These are phyloP conservation scores for Lumnitzera racemosa DNA, from an alignment of 345 rosid genomes.

Conservation along the genomic window DNA sequence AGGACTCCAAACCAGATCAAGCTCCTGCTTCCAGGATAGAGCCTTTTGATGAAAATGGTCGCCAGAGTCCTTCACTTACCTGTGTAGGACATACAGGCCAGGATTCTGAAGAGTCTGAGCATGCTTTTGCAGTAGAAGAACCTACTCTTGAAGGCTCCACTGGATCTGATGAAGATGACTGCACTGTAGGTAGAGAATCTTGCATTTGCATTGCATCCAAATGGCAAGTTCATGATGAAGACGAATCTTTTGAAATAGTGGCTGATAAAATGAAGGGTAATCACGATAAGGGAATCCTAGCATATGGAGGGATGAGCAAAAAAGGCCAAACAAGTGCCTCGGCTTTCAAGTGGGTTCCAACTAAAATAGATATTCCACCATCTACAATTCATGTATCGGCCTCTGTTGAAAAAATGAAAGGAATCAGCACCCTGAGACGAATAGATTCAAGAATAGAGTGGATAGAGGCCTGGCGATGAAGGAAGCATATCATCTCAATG, in stretches of 20 bases:
- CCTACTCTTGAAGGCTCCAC: slow-evolving; percentile 4
- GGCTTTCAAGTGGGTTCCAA: slow-evolving; percentile 13
- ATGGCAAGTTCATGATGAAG: slow-evolving; percentile 7
- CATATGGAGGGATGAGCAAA: slow-evolving; percentile 14
- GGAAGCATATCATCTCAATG: slow-evolving; percentile 3
- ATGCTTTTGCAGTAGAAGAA: slow-evolving; percentile 25
- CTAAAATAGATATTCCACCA: slow-evolving; percentile 18
- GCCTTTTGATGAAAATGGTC: slow-evolving; percentile 57
- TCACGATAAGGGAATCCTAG: not conserved
- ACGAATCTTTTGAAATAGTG: slow-evolving; percentile 11
- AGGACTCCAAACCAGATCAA: slow-evolving; percentile 39
- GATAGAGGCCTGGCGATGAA: slow-evolving; percentile 54
- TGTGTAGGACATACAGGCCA: slow-evolving; percentile 15
- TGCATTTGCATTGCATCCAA: slow-evolving; percentile 8
- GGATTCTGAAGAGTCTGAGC: slow-evolving; percentile 27
- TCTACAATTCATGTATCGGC: slow-evolving; percentile 19
- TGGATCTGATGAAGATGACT: slow-evolving; percentile 13
- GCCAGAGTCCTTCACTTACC: slow-evolving; percentile 35
- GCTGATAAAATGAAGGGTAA: slow-evolving; percentile 8
- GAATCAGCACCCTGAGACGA: slow-evolving; percentile 43
- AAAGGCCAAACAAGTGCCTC: slow-evolving; percentile 35
- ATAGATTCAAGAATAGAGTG: slow-evolving; percentile 52
- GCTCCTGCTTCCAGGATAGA: slow-evolving; percentile 28
- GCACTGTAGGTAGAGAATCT: slow-evolving; percentile 21
- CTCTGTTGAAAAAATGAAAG: slow-evolving; percentile 28